Conservation (phyloP, 164 flowering plant species). For the Dillenia turbinata region DNA sequence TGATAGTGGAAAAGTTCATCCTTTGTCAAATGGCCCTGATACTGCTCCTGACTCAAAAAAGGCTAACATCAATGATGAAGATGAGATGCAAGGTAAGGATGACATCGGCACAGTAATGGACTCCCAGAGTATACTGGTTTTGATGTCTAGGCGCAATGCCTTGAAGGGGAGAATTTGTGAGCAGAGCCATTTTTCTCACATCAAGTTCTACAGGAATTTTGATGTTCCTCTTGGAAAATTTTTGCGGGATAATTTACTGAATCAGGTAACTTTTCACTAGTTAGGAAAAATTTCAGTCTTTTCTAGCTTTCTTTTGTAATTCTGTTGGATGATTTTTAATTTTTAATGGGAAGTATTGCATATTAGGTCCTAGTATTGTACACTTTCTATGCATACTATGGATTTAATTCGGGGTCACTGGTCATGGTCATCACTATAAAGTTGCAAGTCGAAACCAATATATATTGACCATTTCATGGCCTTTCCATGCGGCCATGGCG, state of each 20-base stretch:
- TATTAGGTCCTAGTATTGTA: too few relatives aligned
- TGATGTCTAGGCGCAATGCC: constrained; percentile 64
- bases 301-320: not conserved
- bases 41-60: constrained; percentile 14
- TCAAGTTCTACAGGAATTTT: constrained; percentile 79
- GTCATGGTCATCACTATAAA: too few relatives aligned
- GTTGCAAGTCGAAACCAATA: too few relatives aligned
- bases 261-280: constrained; percentile 49
- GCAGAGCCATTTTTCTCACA: constrained; percentile 72
- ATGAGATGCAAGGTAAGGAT: constrained; percentile 29
- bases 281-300: not conserved
- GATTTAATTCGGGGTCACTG: too few relatives aligned
- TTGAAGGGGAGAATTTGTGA: constrained; percentile 59
- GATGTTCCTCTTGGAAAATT: constrained; percentile 86
- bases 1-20: constrained; percentile 19
- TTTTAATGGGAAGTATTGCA: not conserved
- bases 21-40: constrained; percentile 18
- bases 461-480: too few relatives aligned
- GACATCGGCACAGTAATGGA: constrained; percentile 39
- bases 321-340: not conserved
- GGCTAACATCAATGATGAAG: constrained; percentile 16
- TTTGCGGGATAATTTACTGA: constrained; percentile 59
- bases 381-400: too few relatives aligned
- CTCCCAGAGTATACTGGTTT: constrained; percentile 76
- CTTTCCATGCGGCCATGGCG: too few relatives aligned